Conservation (phyloP, 2,329 filamentous ascomycete genomes). For the Macrophomina pseudophaseolina region DNA sequence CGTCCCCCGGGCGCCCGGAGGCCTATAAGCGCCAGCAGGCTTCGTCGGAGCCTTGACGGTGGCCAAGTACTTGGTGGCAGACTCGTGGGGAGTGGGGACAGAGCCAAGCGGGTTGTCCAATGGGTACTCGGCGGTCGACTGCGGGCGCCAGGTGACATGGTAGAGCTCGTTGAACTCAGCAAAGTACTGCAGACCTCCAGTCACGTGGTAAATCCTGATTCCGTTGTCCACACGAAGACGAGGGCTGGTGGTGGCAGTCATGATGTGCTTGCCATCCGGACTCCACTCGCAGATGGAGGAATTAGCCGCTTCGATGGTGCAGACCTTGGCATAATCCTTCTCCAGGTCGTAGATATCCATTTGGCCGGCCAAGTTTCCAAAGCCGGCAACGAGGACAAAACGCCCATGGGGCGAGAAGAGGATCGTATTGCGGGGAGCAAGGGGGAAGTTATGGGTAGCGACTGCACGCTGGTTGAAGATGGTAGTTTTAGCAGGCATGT, state of each 20-base stretch:
- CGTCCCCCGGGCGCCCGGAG: conserved; percentile 88
- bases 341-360: conserved; percentile 97
- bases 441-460: conserved; percentile 80
- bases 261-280: conserved; percentile 90
- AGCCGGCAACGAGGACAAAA: conserved; percentile 92
- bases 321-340: conserved; percentile 90
- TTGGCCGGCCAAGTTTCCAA: conserved; percentile 95
- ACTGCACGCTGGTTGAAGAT: conserved; percentile 93
- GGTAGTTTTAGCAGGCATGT: conserved; percentile 98
- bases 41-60: conserved; percentile 95
- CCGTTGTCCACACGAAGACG: conserved; percentile 96
- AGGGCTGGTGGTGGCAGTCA: conserved; percentile 97
- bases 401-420: conserved; percentile 91
- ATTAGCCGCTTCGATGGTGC: conserved; percentile 93
- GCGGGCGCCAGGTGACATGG: conserved; percentile 83
- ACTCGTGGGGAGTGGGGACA: conserved; percentile 79
- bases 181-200: conserved; percentile 88
- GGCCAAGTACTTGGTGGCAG: conserved; percentile 79
- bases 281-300: conserved; percentile 97
- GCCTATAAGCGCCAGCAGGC: conserved; percentile 94
- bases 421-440: conserved; percentile 92
- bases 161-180: conserved; percentile 96
- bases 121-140: conserved; percentile 64
- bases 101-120: conserved; percentile 73
- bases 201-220: conserved; percentile 91